Base-by-base conservation (phyloP, 2,329 filamentous ascomycete genomes). In the Alternaria incomplexa region DNA sequence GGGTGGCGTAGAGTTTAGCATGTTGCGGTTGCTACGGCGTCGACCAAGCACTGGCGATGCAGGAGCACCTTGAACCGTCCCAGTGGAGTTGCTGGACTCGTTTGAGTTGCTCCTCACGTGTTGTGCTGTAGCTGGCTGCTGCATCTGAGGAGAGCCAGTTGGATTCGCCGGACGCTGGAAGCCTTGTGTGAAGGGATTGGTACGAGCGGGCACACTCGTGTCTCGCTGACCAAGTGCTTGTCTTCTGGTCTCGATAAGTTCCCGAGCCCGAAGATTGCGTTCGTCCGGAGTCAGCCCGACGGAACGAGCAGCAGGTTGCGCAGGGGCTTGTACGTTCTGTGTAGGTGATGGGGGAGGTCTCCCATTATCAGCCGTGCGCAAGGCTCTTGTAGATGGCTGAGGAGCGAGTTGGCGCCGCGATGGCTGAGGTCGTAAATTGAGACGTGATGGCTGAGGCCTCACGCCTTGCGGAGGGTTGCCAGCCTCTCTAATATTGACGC, bases 11-110 rank as follows among this genome's bases (percentile, higher is more conserved):
- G 67, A 67, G 22, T 65, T 71, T 12, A 70, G 69, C 46, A 78
- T 76, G 55, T 74, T 78, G 44, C 78, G 78, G 53, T 71, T 79
- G 69, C 78, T 80, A 56, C 76, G 74, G 46, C 78, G 71, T 20
- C 78, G 72, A 30, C 65, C 66, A 11, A 80, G 70, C 17, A 65
- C 69, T 36, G 78, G 74, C 13, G 76, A 76, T 23, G 74, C 57
- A 15, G 73, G 68, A 30, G 64, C 65, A 45, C 63, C 67, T 45
- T 72, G 71, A n/a, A 71, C 64, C 6, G 74, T 76, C 13, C 72
- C 67, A 4, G 76, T 68, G n/a, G 77, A 79, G 30, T 64, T 70
- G 15, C 67, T 69, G 2, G 77, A 78, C 52, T 79, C 77, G 40
- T 79, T 78, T 4, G 77, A 79, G 40, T 73, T 76, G 44, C 68